Evolutionary conservation across 2,329 filamentous ascomycete genomes (phyloP).

Genomic region (Ascochyta rabiei): DNA sequence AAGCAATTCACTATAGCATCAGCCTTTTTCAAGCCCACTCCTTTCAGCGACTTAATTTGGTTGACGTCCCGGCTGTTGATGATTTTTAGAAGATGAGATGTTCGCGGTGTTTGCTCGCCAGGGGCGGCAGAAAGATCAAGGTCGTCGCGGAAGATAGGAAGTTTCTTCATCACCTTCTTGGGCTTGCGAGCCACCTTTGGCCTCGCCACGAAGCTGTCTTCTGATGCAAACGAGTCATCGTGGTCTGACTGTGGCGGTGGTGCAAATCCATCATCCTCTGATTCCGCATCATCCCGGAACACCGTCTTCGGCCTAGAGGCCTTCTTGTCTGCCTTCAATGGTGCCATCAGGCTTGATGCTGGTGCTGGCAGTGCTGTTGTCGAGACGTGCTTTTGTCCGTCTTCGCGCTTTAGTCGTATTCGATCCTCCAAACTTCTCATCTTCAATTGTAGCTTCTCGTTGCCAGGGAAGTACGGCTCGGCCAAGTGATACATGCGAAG

Average conservation of each 20-base stretch:
- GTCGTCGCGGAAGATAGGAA: constrained; percentile 48
- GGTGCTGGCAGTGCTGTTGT: constrained; percentile 13
- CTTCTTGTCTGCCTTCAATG: constrained; percentile 33
- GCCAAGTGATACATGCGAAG: constrained; percentile 87
- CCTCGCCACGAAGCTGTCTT: constrained; percentile 47
- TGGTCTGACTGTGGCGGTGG: constrained; percentile 43
- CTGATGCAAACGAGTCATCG: constrained; percentile 48
- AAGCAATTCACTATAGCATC: constrained; percentile 57
- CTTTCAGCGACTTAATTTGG: constrained; percentile 70
- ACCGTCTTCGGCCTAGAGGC: constrained; percentile 15
- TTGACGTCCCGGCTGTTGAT: constrained; percentile 74
- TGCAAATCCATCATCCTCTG: constrained; percentile 53
- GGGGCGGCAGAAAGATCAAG: constrained; percentile 16
- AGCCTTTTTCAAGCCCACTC: constrained; percentile 76
- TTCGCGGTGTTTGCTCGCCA: constrained; percentile 59
- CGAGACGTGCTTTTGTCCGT: constrained; percentile 25
- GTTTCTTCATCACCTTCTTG: constrained; percentile 41
- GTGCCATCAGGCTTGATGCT: constrained; percentile 45
- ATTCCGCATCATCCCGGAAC: constrained; percentile 19
- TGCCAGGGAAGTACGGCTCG: constrained; percentile 82
- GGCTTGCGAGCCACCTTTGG: constrained; percentile 45
- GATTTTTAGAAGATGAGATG: constrained; percentile 68
- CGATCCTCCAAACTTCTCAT: constrained; percentile 61
- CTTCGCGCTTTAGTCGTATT: constrained; percentile 50
- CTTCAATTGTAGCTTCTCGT: constrained; percentile 72